Conservation (phyloP, 768 basidiomycete species). For the Kwoniella shandongensis region DNA sequence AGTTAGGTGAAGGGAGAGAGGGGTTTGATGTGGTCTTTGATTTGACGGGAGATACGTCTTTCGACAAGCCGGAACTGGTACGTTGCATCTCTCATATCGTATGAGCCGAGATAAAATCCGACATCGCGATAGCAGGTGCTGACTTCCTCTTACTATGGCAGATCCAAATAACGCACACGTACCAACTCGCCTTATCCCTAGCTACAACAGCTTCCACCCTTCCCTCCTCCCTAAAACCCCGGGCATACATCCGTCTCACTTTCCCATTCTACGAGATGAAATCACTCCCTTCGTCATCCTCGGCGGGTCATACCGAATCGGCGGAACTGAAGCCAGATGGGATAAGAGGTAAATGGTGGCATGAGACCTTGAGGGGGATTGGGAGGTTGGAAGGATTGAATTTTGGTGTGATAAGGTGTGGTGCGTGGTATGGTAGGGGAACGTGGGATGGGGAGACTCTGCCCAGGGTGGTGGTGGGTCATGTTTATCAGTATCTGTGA, state of each 20-base stretch:
- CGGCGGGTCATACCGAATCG: slow-evolving; percentile 33
- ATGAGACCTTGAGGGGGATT: slow-evolving; percentile 44
- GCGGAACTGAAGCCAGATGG: slow-evolving; percentile 45
- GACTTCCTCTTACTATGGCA: slow-evolving; percentile 4
- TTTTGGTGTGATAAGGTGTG: slow-evolving; percentile 41
- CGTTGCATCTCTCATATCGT: slow-evolving; percentile 10
- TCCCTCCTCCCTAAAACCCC: slow-evolving; percentile 12
- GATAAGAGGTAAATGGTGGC: slow-evolving; percentile 49
- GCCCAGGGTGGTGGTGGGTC: slow-evolving; percentile 44
- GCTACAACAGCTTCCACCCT: slow-evolving; percentile 41
- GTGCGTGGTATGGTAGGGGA: slow-evolving; percentile 46
- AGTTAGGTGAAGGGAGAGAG: slow-evolving; percentile 2
- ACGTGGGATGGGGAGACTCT: slow-evolving; percentile 44
- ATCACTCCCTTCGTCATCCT: slow-evolving; percentile 36
- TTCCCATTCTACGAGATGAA: slow-evolving; percentile 52
- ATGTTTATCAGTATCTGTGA: slow-evolving; percentile 46
- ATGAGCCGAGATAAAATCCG: background rate
- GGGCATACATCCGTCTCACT: slow-evolving; percentile 45
- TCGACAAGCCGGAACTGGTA: slow-evolving; percentile 49
- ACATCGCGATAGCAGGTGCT: background rate
- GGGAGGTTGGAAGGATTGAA: slow-evolving; percentile 37
- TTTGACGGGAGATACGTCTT: slow-evolving; percentile 47
- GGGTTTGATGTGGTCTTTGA: slow-evolving; percentile 49
- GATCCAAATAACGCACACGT: slow-evolving; percentile 49
- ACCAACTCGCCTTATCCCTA: slow-evolving; percentile 39